These are phyloP conservation scores for Ascochyta koolunga DNA, from an alignment of 2,329 filamentous ascomycete genomes.

Conservation along the genomic window DNA sequence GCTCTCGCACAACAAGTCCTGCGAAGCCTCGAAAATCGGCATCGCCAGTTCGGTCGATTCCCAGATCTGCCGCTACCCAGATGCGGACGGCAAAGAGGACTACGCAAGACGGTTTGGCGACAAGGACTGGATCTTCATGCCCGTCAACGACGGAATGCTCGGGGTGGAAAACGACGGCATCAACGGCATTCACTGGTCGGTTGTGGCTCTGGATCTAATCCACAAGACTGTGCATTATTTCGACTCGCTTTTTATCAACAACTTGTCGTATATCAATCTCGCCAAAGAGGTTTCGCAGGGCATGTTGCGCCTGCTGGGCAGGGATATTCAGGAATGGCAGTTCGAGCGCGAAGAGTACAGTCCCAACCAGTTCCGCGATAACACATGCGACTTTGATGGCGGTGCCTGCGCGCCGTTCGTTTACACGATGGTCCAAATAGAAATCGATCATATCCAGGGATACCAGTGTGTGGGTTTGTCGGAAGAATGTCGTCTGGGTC, in stretches of 20 bases:
- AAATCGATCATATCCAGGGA: constrained; percentile 1
- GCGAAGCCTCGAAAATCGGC: constrained; percentile 19
- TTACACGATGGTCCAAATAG: constrained; percentile 17
- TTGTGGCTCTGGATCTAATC: constrained; percentile 24
- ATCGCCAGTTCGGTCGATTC: constrained; percentile 24
- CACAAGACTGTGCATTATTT: constrained; percentile 20
- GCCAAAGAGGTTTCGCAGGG: constrained; percentile 6
- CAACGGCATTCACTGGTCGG: constrained; percentile 29
- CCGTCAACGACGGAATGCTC: constrained; percentile 31
- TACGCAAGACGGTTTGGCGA: constrained; percentile 16
- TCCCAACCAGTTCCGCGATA: constrained; percentile 22
- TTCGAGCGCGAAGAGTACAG: constrained; percentile 2
- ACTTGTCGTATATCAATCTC: not conserved
- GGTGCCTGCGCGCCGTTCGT: constrained; percentile 33
- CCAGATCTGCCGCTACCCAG: constrained; percentile 13
- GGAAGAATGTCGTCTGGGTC: not conserved
- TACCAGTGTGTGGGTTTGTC: not conserved
- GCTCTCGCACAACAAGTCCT: constrained; percentile 10
- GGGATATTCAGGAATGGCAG: constrained; percentile 4
- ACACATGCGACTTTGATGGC: constrained; percentile 14
- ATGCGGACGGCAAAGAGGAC: constrained; percentile 10
- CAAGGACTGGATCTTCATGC: constrained; percentile 34
- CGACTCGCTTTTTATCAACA: constrained; percentile 20
- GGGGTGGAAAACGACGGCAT: not conserved
- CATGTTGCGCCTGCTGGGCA: constrained; percentile 20